Percentiles rank a stretch among this genome's conserved stretches.
phyloP scores from a whole-genome alignment of 352 stramenopile species.

The Peronospora tabacina region DNA sequence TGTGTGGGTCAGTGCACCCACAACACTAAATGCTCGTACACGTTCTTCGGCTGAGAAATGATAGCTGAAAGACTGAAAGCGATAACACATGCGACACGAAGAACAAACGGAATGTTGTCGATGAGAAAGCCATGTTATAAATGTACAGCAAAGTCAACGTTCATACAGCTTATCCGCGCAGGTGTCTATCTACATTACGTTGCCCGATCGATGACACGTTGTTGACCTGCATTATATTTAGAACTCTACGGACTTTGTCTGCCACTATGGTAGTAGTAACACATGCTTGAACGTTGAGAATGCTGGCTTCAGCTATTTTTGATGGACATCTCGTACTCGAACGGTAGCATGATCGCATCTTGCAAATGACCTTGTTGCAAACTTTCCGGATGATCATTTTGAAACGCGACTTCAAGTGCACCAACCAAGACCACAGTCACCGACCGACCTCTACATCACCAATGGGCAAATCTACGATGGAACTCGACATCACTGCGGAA shows the following conservation, averaged over 20 bases:
- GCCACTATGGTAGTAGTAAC: no score
- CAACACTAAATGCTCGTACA: not conserved
- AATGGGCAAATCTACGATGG: not conserved
- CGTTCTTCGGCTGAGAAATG: not conserved
- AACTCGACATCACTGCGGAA: not conserved
- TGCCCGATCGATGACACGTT: no score
- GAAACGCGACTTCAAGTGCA: constrained; percentile 5
- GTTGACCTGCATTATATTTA: no score
- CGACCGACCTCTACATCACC: not conserved
- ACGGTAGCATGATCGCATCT: not conserved
- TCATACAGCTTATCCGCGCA: no score
- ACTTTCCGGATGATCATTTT: constrained; percentile 5
- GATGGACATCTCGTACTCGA: no score
- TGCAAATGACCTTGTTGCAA: not conserved
- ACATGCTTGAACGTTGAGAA: not conserved
- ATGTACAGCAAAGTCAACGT: no score
- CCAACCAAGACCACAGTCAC: constrained; percentile 2
- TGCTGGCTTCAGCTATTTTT: constrained; percentile 6
- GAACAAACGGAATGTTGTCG: not conserved
- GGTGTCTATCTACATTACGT: no score
- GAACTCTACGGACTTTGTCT: no score
- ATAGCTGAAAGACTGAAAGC: constrained; percentile 4
- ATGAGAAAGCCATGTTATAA: not conserved
- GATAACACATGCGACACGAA: not conserved
- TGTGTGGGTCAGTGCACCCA: not conserved